Conservation (phyloP, 1,284 basidiomycete species). For the Limonomyces culmigenus region DNA sequence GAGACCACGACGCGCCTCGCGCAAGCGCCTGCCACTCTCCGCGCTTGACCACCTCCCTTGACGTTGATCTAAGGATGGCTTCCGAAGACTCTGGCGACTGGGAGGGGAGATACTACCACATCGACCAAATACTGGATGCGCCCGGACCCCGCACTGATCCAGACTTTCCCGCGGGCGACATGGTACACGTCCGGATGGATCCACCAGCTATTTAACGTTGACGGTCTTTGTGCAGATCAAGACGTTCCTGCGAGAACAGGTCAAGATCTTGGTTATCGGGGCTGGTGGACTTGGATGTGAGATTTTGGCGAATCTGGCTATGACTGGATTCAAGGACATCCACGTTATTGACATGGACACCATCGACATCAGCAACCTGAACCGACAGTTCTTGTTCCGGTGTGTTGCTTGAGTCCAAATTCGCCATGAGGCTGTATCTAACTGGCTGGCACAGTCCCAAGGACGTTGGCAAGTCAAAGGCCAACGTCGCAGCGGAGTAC, state of each 20-base stretch:
- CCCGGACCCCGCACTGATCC: constrained; percentile 72
- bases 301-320: constrained; percentile 83
- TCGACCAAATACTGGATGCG: constrained; percentile 68
- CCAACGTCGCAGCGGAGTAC: constrained; percentile 85
- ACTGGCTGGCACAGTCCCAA: constrained; percentile 36
- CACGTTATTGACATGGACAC: constrained; percentile 99
- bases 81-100: constrained; percentile 32
- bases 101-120: constrained; percentile 58
- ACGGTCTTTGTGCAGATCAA: constrained; percentile 55
- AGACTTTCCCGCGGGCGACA: constrained; percentile 55
- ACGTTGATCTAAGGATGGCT: constrained; percentile 1
- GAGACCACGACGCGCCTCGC: too few relatives aligned
- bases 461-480: constrained; percentile 93
- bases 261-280: constrained; percentile 94
- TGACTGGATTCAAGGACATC: constrained; percentile 93
- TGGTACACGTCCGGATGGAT: constrained; percentile 22
- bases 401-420: constrained; percentile 16
- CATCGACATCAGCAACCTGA: constrained; percentile 97
- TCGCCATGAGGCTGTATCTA: neutral
- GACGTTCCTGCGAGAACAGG: constrained; percentile 65
- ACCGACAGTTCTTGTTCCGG: constrained; percentile 97
- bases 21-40: too few relatives aligned
- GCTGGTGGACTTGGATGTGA: constrained; percentile 92
- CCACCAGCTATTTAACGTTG: neutral
- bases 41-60: neutral